Evolutionary conservation across 2,329 filamentous ascomycete species (phyloP), one percentile per base, ranked within the genome.

Genomic region (Colletotrichum nymphaeae): DNA sequence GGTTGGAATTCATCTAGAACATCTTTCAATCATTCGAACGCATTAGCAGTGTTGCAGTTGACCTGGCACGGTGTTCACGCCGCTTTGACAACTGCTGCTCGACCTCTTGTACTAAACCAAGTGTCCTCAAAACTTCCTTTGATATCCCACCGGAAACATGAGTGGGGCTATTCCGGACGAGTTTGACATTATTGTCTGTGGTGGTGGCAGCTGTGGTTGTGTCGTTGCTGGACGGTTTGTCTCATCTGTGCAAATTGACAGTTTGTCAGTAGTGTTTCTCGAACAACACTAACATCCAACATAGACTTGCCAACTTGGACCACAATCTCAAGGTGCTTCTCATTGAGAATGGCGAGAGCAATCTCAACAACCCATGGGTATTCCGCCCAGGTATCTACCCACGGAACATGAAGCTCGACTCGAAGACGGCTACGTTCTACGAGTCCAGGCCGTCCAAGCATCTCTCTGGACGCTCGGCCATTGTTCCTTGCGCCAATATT

Each of bases 341-440:
- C 75, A 92, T 94, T 75, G 92, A 94, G 82, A 92, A 88, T 46
- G 92, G 92, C 56, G 92, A 93, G 84, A 92, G 86, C 81, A 94
- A 94, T 78, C 81, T 94, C 72, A 95, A 95, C 84, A 94, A 95
- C 80, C 93, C 92, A 82, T 94, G 89, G 91, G 92, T 95, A 14
- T 94, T 89, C 83, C 90, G 93, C 6, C 93, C 93, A 3, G 93
- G 92, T 67, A 93, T 95, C 80, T 95, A 93, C 82, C 93, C 93
- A n/a, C 85, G 87, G 58, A 95, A 95, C 84, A 94, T 94, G 92
- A 86, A 94, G 83, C 81, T 94, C 73, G 93, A 94, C 87, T 94
- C 92, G 77, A 95, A 94, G 87, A 94, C 93, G 37, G 93, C 94
- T 42, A 93, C 93, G 0, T 95, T 95, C 83, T 96, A 95, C 80